Base-by-base conservation (phyloP, 1,284 basidiomycete species). In the Puccinia hordei region DNA sequence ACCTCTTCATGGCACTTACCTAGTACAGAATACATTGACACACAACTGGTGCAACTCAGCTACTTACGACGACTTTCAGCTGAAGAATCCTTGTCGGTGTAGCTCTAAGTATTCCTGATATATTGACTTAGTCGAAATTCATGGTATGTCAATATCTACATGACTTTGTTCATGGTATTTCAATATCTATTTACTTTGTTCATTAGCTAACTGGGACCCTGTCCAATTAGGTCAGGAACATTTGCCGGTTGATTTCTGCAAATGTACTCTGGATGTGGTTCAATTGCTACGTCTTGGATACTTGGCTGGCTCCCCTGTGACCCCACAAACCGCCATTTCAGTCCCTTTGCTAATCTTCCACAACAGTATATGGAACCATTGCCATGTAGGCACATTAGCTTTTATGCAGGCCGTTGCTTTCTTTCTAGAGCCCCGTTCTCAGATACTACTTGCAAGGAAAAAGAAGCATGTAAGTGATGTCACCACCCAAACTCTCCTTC, bases 291-390 rank as follows among this genome's bases (percentile, higher is more conserved):
- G 38, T 4, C 41, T 68, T 3, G 66, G 66, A 2, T 68, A 68
- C 24, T 13, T 68, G 15, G 41, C 66, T 0, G 66, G 41, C 22
- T 68, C 46, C 12, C 66, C 66, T 46, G 41, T 68, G 17, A 12
- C 15, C 35, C 66, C 66, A 5, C 66, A 68, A 24, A 68, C 66
- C 1, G 66, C 46, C 2, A 49, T 68, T 27, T 68, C 66, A 9
- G 4, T 49, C 9, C 66, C 22, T 2, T 17, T 68, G 0, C 41
- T 68, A 0, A 51, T 68, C 27, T 68, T 68, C 24, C 66, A 68
- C 66, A 68, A 68, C 27, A 12, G 38, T 41, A 9, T 68, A 8
- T 68, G 66, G 66, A 68, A 68, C 66, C 12, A 68, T 17, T 68
- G 66, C n/a, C 38, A 68, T 27, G 17, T 68, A 27, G 66, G 66